These are phyloP conservation scores for Phaeosphaeriaceae sp. DNA, from an alignment of 2,329 filamentous ascomycete genomes.

Conservation along the genomic window DNA sequence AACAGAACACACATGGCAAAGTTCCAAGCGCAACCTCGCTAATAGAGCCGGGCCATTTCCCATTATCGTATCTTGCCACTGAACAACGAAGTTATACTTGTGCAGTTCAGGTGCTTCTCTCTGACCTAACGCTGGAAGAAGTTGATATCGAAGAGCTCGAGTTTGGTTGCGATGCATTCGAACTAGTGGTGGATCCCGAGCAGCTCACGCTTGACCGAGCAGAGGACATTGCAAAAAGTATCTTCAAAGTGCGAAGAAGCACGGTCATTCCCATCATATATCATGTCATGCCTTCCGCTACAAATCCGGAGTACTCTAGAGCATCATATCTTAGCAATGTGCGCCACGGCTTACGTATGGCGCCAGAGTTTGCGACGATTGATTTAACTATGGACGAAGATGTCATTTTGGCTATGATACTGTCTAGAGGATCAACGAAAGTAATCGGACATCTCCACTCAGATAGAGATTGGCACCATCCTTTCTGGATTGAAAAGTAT, in stretches of 20 bases:
- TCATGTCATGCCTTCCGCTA: slow-evolving; percentile 40
- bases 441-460: slow-evolving; percentile 64
- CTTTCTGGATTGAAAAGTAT: slow-evolving; percentile 63
- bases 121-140: slow-evolving; percentile 60
- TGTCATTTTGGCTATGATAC: slow-evolving; percentile 59
- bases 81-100: slow-evolving; percentile 70
- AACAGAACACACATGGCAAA: slow-evolving; percentile 49
- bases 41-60: slow-evolving; percentile 66
- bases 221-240: slow-evolving; percentile 61
- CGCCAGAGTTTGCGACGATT: slow-evolving; percentile 65
- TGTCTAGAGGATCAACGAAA: slow-evolving; percentile 61
- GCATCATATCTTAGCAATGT: slow-evolving; percentile 62
- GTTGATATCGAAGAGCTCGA: slow-evolving; percentile 71
- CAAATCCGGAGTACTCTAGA: slow-evolving; percentile 27
- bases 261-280: slow-evolving; percentile 60
- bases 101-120: slow-evolving; percentile 67
- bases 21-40: slow-evolving; percentile 52
- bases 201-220: slow-evolving; percentile 31
- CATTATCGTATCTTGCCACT: slow-evolving; percentile 65
- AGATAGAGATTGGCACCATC: slow-evolving; percentile 62
- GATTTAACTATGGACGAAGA: slow-evolving; percentile 64
- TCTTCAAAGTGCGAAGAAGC: slow-evolving; percentile 66
- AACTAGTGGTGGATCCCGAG: slow-evolving; percentile 60
- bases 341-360: slow-evolving; percentile 67
- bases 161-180: slow-evolving; percentile 69